Conservation (phyloP, 441 rosid genomes). For the Brassica hybrid region DNA sequence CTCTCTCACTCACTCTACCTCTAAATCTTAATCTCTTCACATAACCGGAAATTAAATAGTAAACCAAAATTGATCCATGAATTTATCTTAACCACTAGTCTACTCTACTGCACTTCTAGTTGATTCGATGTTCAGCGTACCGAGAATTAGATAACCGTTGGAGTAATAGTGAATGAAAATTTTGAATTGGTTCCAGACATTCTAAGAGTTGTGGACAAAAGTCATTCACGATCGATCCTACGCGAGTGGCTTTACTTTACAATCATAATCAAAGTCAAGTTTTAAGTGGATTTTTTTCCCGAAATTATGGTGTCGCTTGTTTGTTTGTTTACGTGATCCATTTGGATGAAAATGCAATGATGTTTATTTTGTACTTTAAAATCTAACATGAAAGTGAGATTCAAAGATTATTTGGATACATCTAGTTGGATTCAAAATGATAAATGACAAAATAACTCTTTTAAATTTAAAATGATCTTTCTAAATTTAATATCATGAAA, state of each 20-base stretch:
- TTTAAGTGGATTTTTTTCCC: not conserved
- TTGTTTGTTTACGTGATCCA: too few relatives aligned
- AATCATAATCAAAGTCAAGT: slow-evolving; percentile 20
- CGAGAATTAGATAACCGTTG: not conserved
- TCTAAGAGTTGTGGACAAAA: slow-evolving; percentile 27
- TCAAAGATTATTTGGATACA: too few relatives aligned
- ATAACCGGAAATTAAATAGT: slow-evolving; percentile 17
- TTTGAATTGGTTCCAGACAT: not conserved
- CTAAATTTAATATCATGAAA: too few relatives aligned
- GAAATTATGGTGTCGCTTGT: not conserved
- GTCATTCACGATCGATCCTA: too few relatives aligned
- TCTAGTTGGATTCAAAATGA: too few relatives aligned
- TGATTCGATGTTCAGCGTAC: slow-evolving; percentile 3
- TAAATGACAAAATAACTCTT: too few relatives aligned
- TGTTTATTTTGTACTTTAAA: too few relatives aligned
- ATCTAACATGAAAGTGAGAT: too few relatives aligned
- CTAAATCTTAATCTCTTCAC: not conserved
- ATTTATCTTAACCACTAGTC: not conserved
- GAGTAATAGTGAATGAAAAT: not conserved
- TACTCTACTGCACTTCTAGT: not conserved
- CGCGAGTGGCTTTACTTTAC: not conserved
- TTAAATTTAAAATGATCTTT: too few relatives aligned
- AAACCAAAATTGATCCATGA: slow-evolving; percentile 14
- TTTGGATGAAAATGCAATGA: too few relatives aligned
- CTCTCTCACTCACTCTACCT: slow-evolving; percentile 14